Evolutionary conservation across 495 filamentous ascomycete species (phyloP).

Genomic region (Jackrogersella multiformis): DNA sequence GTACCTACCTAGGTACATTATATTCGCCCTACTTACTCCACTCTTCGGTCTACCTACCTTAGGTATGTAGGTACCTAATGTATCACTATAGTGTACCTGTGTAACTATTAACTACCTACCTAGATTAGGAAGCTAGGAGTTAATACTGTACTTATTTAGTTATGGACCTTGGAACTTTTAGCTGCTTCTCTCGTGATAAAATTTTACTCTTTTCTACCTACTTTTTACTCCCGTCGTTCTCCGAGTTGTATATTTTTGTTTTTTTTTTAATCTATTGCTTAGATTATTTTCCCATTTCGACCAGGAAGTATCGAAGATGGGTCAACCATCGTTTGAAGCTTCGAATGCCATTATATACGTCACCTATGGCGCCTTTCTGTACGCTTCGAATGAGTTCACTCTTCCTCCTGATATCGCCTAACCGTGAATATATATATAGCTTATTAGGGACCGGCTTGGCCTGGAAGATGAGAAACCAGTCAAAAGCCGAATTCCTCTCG

Average conservation of each 20-base stretch:
- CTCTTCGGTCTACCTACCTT: too few species aligned
- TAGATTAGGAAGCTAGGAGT: slow-evolving; percentile 27
- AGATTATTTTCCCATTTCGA: not conserved
- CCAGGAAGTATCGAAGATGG: slow-evolving; percentile 58
- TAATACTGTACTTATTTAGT: too few species aligned
- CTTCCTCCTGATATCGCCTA: not conserved
- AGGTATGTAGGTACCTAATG: too few species aligned
- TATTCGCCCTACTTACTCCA: too few species aligned
- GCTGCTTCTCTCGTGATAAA: slow-evolving; percentile 15
- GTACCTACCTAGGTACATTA: too few species aligned
- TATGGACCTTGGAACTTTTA: too few species aligned
- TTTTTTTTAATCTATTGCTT: too few species aligned
- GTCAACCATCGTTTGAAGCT: slow-evolving; percentile 71
- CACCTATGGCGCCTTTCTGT: slow-evolving; percentile 78
- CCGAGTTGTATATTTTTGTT: not conserved
- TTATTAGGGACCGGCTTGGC: slow-evolving; percentile 70
- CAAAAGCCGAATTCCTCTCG: slow-evolving; percentile 73
- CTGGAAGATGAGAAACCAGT: slow-evolving; percentile 72
- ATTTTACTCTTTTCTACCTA: not conserved
- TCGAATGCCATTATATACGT: slow-evolving; percentile 81
- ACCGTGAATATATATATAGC: slow-evolving; percentile 52
- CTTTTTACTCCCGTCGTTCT: not conserved
- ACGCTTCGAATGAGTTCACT: slow-evolving; percentile 37
- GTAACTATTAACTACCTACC: too few species aligned
- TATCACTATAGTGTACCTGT: too few species aligned